A percentile compares a stretch with the other conserved stretches of the same genome.
Evolutionary conservation across 331 rosid genomes (phyloP).

Genomic region (Rhamnella rubrinervis): DNA sequence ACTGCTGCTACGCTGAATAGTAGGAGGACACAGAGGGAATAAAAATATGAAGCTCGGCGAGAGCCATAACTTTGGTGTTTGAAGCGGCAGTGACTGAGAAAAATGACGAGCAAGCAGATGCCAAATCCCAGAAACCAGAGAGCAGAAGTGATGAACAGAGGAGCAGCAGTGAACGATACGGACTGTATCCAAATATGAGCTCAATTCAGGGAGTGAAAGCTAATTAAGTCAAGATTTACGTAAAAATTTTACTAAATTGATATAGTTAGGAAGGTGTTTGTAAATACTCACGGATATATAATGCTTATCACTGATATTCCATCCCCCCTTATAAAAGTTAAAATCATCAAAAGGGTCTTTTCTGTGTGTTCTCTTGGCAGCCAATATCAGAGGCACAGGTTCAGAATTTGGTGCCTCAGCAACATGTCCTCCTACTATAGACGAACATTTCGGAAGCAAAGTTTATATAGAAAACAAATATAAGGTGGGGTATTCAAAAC

Average conservation of each 20-base stretch:
- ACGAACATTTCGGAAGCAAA: neutral
- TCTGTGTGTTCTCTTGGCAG: constrained; percentile 41
- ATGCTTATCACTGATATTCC: constrained; percentile 36
- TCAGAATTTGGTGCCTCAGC: constrained; percentile 1
- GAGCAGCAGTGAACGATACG: constrained; percentile 47
- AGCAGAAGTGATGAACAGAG: constrained; percentile 38
- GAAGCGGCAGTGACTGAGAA: constrained; percentile 39
- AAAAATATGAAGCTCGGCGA: constrained; percentile 31
- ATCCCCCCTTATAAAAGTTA: constrained; percentile 37
- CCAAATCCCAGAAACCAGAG: constrained; percentile 51
- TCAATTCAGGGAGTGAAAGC: no score
- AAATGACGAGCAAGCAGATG: constrained; percentile 17
- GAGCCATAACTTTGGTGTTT: constrained; percentile 22
- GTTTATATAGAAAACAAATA: neutral
- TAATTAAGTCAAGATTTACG: no score
- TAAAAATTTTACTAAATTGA: no score
- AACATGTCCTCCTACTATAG: neutral
- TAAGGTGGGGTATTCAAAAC: neutral
- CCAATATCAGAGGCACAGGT: constrained; percentile 14
- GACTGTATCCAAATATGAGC: constrained; percentile 42
- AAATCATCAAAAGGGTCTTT: constrained; percentile 32
- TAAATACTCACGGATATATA: constrained; percentile 23
- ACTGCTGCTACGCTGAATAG: constrained; percentile 44
- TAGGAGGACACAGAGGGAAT: constrained; percentile 37
- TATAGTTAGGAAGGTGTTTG: no score